Evolutionary conservation across 1,284 basidiomycete genomes (phyloP).

Genomic region (Abortiporus biennis): DNA sequence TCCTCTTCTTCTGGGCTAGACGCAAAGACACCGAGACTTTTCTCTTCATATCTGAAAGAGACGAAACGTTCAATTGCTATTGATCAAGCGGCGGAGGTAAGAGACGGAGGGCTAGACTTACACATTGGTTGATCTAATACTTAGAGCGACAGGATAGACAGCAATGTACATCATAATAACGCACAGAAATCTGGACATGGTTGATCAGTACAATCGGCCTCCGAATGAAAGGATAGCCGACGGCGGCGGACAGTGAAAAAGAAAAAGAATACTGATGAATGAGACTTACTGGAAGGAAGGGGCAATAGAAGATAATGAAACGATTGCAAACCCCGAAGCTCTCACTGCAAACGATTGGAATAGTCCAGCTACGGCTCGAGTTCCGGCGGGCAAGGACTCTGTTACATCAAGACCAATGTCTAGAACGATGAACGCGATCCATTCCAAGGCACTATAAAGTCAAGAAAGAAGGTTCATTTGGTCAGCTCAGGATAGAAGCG

Average conservation of each 20-base stretch:
- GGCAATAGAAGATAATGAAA: conserved; percentile 52
- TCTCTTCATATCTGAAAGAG: conserved; percentile 61
- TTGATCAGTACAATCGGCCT: no score
- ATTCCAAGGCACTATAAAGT: conserved; percentile 38
- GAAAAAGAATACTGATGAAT: not conserved
- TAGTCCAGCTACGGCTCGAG: conserved; percentile 44
- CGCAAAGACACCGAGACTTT: conserved; percentile 60
- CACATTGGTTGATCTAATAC: conserved; percentile 79
- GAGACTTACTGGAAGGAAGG: conserved; percentile 57
- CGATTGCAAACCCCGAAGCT: conserved; percentile 73
- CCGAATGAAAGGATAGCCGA: not conserved
- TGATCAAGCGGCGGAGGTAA: no score
- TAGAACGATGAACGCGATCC: conserved; percentile 48
- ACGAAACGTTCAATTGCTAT: no score
- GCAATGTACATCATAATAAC: conserved; percentile 72
- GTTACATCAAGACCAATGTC: conserved; percentile 47
- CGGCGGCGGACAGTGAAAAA: not conserved
- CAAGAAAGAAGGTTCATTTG: no score
- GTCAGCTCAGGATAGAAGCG: not conserved
- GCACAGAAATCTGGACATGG: conserved; percentile 76
- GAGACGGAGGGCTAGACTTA: conserved; percentile 40
- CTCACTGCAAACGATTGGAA: conserved; percentile 70
- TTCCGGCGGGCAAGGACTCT: conserved; percentile 35
- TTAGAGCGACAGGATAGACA: conserved; percentile 51
- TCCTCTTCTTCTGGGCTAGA: conserved; percentile 42